Percentiles rank a stretch among this genome's conserved stretches.
These are phyloP conservation scores for Xylariaceae sp. DNA, from an alignment of 2,329 filamentous ascomycete species.

Conservation along the genomic window DNA sequence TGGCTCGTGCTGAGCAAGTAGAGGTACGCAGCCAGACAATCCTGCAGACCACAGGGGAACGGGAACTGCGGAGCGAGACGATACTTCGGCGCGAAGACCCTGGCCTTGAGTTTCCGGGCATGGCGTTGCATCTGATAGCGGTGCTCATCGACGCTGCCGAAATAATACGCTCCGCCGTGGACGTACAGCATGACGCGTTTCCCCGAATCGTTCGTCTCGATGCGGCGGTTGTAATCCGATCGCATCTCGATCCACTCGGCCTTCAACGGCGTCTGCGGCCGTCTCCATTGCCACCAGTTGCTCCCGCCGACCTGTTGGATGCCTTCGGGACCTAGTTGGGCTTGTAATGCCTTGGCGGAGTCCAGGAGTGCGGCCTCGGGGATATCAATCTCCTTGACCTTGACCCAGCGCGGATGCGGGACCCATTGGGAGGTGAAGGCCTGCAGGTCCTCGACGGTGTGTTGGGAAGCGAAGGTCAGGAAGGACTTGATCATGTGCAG, in stretches of 20 bases:
- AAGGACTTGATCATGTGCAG: conserved; percentile 83
- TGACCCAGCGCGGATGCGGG: conserved; percentile 82
- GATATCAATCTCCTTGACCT: conserved; percentile 64
- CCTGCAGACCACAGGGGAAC: conserved; percentile 87
- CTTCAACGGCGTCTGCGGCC: conserved; percentile 58
- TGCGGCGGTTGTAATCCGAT: conserved; percentile 68
- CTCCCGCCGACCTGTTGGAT: conserved; percentile 71
- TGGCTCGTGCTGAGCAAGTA: conserved; percentile 67
- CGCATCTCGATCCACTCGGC: conserved; percentile 98
- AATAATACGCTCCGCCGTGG: conserved; percentile 92
- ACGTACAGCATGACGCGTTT: conserved; percentile 87
- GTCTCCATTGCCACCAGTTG: conserved; percentile 87
- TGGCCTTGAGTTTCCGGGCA: conserved; percentile 85
- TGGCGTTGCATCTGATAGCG: conserved; percentile 97
- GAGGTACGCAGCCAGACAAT: conserved; percentile 84
- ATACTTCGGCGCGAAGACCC: conserved; percentile 82
- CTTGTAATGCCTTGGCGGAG: conserved; percentile 62
- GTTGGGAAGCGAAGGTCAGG: conserved; percentile 75
- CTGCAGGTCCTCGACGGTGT: conserved; percentile 90
- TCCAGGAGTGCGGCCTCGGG: conserved; percentile 56
- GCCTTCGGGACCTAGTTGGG: conserved; percentile 73
- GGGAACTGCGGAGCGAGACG: conserved; percentile 89
- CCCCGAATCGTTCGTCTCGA: conserved; percentile 52
- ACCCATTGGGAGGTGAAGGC: conserved; percentile 90
- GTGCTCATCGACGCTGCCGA: conserved; percentile 92